Evolutionary conservation across 192 early-diverging fungal species (phyloP).

Genomic region (Phlyctochytrium planicorne): DNA sequence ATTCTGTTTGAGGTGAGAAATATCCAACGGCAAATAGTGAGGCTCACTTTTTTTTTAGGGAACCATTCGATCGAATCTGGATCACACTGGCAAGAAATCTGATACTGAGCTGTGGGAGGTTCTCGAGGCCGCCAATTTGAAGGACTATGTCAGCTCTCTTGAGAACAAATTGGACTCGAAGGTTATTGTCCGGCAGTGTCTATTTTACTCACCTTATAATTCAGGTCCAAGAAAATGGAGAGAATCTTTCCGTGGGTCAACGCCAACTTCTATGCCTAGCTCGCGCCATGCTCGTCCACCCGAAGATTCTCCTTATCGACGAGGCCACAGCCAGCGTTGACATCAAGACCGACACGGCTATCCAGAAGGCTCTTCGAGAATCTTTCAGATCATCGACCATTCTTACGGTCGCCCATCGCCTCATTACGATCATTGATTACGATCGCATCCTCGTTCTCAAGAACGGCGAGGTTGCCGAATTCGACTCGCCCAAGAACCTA

Average conservation of each 20-base stretch:
- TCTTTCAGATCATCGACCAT: slow-evolving; percentile 64
- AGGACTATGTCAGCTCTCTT: slow-evolving; percentile 18
- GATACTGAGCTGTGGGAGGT: slow-evolving; percentile 73
- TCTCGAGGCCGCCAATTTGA: slow-evolving; percentile 68
- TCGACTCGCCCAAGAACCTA: slow-evolving; percentile 60
- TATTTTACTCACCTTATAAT: too few relatives aligned
- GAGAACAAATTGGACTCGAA: slow-evolving; percentile 51
- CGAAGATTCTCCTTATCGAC: slow-evolving; percentile 33
- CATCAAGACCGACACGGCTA: slow-evolving; percentile 72
- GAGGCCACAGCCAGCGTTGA: slow-evolving; percentile 80
- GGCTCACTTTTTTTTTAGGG: too few relatives aligned
- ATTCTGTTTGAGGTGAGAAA: too few relatives aligned
- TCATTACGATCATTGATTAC: slow-evolving; percentile 62
- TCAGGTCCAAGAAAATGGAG: slow-evolving; percentile 70
- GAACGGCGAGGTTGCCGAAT: slow-evolving; percentile 64
- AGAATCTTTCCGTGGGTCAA: slow-evolving; percentile 80
- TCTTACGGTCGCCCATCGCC: slow-evolving; percentile 79
- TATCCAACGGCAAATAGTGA: too few relatives aligned
- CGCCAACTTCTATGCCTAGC: slow-evolving; percentile 56
- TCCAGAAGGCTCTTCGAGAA: slow-evolving; percentile 73
- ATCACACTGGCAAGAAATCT: slow-evolving; percentile 41
- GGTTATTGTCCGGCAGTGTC: too few relatives aligned
- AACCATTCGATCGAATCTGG: too few relatives aligned
- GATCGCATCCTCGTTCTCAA: slow-evolving; percentile 73
- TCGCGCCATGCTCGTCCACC: slow-evolving; percentile 33